Conservation (phyloP, 2,329 filamentous ascomycete genomes). For the Talaromyces funiculosus region DNA sequence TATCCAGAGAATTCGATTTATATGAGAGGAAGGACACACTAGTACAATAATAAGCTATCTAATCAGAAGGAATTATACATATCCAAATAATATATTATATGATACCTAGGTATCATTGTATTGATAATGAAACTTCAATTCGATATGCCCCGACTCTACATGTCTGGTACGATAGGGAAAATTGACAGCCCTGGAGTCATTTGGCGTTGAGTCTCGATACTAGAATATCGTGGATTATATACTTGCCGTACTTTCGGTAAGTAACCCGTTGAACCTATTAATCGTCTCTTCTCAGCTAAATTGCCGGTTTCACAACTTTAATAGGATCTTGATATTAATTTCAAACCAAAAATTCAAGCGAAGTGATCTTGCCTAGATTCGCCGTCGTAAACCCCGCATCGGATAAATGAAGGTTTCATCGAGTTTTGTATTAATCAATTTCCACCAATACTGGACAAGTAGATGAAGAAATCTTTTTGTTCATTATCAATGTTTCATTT, state of each 20-base stretch:
- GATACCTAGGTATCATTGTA: too few species aligned
- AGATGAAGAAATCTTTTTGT: neutral
- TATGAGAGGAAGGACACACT: too few species aligned
- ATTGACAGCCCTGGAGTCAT: too few species aligned
- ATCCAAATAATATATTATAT: too few species aligned
- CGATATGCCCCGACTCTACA: too few species aligned
- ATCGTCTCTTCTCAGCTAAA: neutral
- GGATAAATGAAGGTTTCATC: neutral
- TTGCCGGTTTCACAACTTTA: neutral
- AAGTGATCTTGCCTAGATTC: neutral
- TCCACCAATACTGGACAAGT: conserved; percentile 2
- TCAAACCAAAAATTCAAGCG: neutral
- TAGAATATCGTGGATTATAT: too few species aligned
- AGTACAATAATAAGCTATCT: too few species aligned
- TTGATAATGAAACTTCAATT: too few species aligned
- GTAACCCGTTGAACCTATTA: neutral
- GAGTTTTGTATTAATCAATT: neutral
- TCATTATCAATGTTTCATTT: neutral
- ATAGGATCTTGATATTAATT: neutral
- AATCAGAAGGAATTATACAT: too few species aligned
- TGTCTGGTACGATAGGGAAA: too few species aligned
- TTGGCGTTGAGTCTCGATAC: too few species aligned
- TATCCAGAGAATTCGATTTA: too few species aligned
- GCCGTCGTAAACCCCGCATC: neutral
- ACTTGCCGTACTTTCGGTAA: neutral